Conservation (phyloP, 2,329 filamentous ascomycete species). For the Fusarium devonianum region DNA sequence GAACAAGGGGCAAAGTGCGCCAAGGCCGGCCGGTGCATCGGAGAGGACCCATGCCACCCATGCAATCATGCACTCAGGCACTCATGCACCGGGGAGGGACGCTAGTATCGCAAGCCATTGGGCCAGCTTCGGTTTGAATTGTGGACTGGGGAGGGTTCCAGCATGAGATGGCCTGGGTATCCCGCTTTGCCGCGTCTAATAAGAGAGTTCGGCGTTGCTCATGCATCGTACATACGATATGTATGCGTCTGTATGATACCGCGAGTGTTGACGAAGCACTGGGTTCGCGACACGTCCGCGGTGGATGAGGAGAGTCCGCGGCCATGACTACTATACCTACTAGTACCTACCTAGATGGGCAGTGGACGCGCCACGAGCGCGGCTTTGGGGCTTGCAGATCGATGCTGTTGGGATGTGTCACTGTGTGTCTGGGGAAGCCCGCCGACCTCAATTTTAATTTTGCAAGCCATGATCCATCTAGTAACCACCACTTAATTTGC, state of each 20-base stretch:
- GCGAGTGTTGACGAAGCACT: constrained; percentile 2
- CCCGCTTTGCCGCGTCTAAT: constrained; percentile 18
- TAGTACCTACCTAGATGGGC: not conserved
- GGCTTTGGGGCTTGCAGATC: constrained; percentile 30
- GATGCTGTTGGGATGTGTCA: constrained; percentile 26
- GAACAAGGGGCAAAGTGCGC: constrained; percentile 23
- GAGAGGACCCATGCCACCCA: constrained; percentile 22
- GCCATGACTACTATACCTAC: not conserved
- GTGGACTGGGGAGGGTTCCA: constrained; percentile 18
- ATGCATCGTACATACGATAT: no score
- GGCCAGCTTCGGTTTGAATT: constrained; percentile 24
- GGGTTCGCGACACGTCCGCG: constrained; percentile 4
- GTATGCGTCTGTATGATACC: constrained; percentile 26
- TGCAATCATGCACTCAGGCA: no score
- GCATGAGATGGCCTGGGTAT: constrained; percentile 25
- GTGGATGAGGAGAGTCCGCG: not conserved
- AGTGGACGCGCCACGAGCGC: constrained; percentile 15
- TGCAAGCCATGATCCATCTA: constrained; percentile 43
- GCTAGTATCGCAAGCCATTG: constrained; percentile 27
- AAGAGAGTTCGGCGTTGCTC: no score
- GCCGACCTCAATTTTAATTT: constrained; percentile 43
- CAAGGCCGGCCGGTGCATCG: constrained; percentile 36
- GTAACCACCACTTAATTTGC: constrained; percentile 40
- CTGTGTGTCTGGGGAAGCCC: constrained; percentile 42
- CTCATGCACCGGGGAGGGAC: constrained; percentile 19